A percentile compares a stretch with the other conserved stretches of the same genome.
Evolutionary conservation across 1,139 yeast genomes (phyloP).

Genomic region (Nematodospora anomalae): DNA sequence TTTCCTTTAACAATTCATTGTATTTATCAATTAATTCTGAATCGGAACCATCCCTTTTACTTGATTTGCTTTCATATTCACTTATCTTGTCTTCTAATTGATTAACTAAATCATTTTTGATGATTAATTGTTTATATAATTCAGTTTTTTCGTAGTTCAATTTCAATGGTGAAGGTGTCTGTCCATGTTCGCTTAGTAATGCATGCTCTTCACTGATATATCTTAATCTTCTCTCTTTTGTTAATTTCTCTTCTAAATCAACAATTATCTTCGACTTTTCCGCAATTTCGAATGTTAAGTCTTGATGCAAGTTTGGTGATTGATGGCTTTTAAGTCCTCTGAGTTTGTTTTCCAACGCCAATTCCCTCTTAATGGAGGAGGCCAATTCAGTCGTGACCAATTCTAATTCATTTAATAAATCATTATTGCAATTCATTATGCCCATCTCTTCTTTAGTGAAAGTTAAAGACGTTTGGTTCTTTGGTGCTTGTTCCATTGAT

Average conservation of each 20-base stretch:
- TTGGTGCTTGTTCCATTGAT: constrained; percentile 7
- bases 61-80: constrained; percentile 23
- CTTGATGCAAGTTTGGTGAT: constrained; percentile 7
- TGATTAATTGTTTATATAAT: constrained; percentile 44
- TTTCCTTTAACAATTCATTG: constrained; percentile 41
- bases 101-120: constrained; percentile 48
- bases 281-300: constrained; percentile 29
- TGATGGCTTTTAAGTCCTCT: constrained; percentile 15
- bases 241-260: constrained; percentile 56
- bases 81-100: constrained; percentile 44
- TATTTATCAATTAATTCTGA: constrained; percentile 33
- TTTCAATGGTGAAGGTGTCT: constrained; percentile 54
- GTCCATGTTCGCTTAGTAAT: constrained; percentile 54
- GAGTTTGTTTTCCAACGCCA: constrained; percentile 53
- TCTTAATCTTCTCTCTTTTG: constrained; percentile 63
- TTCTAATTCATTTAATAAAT: constrained; percentile 61
- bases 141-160: constrained; percentile 58
- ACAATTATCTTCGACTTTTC: constrained; percentile 49
- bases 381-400: constrained; percentile 72
- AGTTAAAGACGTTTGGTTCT: constrained; percentile 16
- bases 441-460: constrained; percentile 64
- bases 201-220: constrained; percentile 72
- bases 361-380: constrained; percentile 66
- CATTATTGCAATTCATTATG: constrained; percentile 57
- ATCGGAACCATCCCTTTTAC: constrained; percentile 15